These are phyloP conservation scores for Mycena albidolilacea DNA, from an alignment of 768 basidiomycete species.

Conservation along the genomic window DNA sequence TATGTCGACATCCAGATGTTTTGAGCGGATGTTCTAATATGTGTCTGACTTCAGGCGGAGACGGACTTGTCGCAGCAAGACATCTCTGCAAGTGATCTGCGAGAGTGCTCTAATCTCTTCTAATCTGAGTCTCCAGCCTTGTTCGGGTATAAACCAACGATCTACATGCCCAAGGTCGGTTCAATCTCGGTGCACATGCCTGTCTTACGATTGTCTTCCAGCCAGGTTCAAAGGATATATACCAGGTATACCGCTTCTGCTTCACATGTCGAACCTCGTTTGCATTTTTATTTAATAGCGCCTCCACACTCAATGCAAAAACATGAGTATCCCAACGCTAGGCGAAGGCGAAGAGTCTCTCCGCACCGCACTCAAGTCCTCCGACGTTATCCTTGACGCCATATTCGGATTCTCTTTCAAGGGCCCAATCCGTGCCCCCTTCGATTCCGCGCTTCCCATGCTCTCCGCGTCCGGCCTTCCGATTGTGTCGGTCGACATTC, in stretches of 20 bases:
- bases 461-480: conserved; percentile 78
- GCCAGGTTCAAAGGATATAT: conserved; percentile 69
- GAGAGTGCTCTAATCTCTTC: background rate
- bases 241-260: conserved; percentile 71
- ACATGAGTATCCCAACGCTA: too few species aligned
- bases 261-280: background rate
- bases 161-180: conserved; percentile 94
- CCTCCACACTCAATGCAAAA: too few species aligned
- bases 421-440: conserved; percentile 87
- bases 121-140: conserved; percentile 66
- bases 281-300: background rate
- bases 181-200: background rate
- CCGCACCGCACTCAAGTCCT: too few species aligned
- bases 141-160: conserved; percentile 91
- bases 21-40: background rate
- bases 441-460: conserved; percentile 80
- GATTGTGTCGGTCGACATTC: conserved; percentile 52
- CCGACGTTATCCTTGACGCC: too few species aligned
- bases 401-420: conserved; percentile 40
- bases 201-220: conserved; percentile 47
- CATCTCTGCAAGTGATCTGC: conserved; percentile 77
- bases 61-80: conserved; percentile 95
- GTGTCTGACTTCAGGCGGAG: conserved; percentile 70
- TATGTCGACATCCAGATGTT: conserved; percentile 23
- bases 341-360: too few species aligned